These are phyloP conservation scores for Tuber borchii DNA, from an alignment of 495 filamentous ascomycete species.

Conservation along the genomic window DNA sequence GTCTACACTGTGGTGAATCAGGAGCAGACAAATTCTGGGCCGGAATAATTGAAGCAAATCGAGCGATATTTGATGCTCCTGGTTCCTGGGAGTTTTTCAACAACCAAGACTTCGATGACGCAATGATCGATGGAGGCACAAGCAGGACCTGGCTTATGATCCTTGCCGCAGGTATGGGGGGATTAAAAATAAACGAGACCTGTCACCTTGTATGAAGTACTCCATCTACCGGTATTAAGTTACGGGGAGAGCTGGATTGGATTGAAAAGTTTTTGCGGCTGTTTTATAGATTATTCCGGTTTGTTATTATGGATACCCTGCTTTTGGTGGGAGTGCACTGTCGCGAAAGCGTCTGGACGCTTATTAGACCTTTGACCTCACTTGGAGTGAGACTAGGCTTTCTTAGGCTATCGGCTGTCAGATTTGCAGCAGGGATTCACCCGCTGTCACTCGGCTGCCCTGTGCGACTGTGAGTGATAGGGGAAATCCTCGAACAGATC, in stretches of 20 bases:
- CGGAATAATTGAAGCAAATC: slow-evolving; percentile 74
- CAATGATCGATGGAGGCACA: slow-evolving; percentile 76
- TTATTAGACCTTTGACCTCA: not conserved
- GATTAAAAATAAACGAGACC: not conserved
- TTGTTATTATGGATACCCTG: not conserved
- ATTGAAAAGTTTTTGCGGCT: not conserved
- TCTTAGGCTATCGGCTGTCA: not conserved
- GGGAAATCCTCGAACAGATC: not conserved
- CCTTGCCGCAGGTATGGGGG: slow-evolving; percentile 49
- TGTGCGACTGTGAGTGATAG: not conserved
- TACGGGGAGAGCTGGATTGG: not conserved
- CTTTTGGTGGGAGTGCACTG: not conserved
- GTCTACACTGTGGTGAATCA: not conserved
- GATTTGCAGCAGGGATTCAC: not conserved
- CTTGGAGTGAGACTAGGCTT: not conserved
- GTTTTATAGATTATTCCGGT: not conserved
- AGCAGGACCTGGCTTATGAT: slow-evolving; percentile 83
- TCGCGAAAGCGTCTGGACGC: not conserved
- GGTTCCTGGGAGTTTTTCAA: slow-evolving; percentile 68
- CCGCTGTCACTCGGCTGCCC: not conserved
- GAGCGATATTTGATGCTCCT: slow-evolving; percentile 65
- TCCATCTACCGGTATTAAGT: not conserved
- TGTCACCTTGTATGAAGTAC: not conserved
- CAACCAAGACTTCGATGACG: slow-evolving; percentile 54
- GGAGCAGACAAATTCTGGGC: slow-evolving; percentile 58